Conservation (phyloP, 2,329 filamentous ascomycete genomes). For the Stachybotrys elegans region DNA sequence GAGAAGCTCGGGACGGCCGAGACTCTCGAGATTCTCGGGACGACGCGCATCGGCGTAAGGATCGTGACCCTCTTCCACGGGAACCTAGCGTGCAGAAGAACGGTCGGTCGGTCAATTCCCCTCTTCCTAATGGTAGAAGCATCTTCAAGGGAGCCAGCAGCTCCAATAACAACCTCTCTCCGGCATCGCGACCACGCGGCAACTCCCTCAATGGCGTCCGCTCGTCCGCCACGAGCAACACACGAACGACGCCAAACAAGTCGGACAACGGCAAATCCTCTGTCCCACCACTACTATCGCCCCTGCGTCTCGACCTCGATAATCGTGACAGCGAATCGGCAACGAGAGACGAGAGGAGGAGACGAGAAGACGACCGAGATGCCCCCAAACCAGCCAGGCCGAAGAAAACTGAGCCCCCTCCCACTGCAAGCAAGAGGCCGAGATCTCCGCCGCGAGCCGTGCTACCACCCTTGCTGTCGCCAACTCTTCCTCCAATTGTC, state of each 20-base stretch:
- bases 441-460: conserved; percentile 28
- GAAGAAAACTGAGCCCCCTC: conserved; percentile 20
- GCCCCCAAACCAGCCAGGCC: conserved; percentile 22
- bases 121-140: conserved; percentile 31
- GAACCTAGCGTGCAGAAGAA: conserved; percentile 25
- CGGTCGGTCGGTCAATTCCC: conserved; percentile 19
- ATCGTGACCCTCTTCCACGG: conserved; percentile 21
- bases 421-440: conserved; percentile 29
- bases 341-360: conserved; percentile 27
- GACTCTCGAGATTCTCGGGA: too few species aligned
- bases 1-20: too few species aligned
- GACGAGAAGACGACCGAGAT: conserved; percentile 21
- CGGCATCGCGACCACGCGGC: conserved; percentile 31
- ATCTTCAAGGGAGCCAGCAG: conserved; percentile 23
- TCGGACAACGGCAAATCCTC: conserved; percentile 31
- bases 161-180: conserved; percentile 24
- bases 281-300: conserved; percentile 49
- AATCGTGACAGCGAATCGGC: conserved; percentile 26
- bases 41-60: conserved; percentile 25
- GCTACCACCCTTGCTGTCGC: conserved; percentile 49
- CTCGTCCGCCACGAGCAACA: conserved; percentile 26
- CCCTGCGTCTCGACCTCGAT: conserved; percentile 41
- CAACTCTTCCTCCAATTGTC: conserved; percentile 48
- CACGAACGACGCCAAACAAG: conserved; percentile 31
- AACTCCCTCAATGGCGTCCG: conserved; percentile 38